Evolutionary conservation across 1,284 basidiomycete species (phyloP), one percentile per base, ranked within the genome.

Genomic region (Cutaneotrichosporon sp.): DNA sequence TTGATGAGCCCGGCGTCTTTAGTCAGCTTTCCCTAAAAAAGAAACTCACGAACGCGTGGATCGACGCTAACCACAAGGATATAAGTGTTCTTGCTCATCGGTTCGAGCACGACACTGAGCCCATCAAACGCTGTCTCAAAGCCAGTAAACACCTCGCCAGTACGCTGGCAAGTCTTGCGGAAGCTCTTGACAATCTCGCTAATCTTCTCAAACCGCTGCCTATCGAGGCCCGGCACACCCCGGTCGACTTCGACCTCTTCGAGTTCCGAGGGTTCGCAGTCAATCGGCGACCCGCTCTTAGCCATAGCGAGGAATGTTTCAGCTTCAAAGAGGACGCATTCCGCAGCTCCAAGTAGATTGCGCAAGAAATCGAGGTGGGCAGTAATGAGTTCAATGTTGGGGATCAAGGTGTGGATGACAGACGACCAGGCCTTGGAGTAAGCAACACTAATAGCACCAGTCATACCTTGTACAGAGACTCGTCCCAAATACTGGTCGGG

Each of bases 291-390:
- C 30, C 77, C 81, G 22, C 73, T 77, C 66, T 81, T 82, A 21
- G 92, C 92, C 69, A 99, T 94, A 70, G 98, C 93, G 57, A 99
- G 88, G 82, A 99, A 99, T 18, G 97, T 99, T 4, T 93, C 95
- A 59, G 90, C 88, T 79, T 99, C 97, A 73, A 99, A 99, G 30
- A 98, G 86, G 65, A 99, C 89, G 58, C 95, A 92, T 80, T 99
- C 97, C 2, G 89, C 89, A 2, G 95, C 94, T 64, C 86, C 89
- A 75, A 91, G 93, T 1, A 91, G 88, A 55, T 88, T 85, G 13
- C 93, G 90, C 65, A 99, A 89, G 56, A 88, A 90, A 11, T 88
- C 86, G 8, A 99, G 85, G 73, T 98, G 93, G 63, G 85, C 87
- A 10, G 90, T 89, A 47, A 99, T 88, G 47, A 91, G 87, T n/a